These are phyloP conservation scores for Boletus pseudo-olivaceus DNA, from an alignment of 768 basidiomycete genomes.

Conservation along the genomic window DNA sequence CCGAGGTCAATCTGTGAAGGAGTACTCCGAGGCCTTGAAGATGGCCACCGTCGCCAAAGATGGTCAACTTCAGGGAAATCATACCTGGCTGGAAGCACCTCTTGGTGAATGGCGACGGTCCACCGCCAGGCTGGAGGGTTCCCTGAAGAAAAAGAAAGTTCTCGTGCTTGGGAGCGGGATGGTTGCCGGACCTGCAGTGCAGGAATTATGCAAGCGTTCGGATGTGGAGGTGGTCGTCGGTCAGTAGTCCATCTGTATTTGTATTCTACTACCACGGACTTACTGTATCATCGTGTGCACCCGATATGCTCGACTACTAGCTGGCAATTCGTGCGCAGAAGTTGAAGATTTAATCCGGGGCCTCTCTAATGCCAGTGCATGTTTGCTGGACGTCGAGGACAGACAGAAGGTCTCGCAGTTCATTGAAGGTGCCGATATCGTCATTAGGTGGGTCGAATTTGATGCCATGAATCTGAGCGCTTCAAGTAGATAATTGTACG, in stretches of 20 bases:
- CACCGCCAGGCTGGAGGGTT: not conserved
- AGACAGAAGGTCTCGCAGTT: slow-evolving; percentile 43
- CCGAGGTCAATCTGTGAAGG: slow-evolving; percentile 25
- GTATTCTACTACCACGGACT: slow-evolving; percentile 13
- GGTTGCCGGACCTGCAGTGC: slow-evolving; percentile 87
- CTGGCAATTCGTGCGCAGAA: slow-evolving; percentile 67
- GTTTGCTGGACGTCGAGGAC: slow-evolving; percentile 60
- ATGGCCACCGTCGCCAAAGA: slow-evolving; percentile 65
- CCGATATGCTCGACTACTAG: slow-evolving; percentile 36
- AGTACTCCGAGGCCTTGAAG: slow-evolving; percentile 45
- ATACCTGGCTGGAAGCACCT: slow-evolving; percentile 55
- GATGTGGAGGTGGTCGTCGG: slow-evolving; percentile 77
- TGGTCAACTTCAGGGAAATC: slow-evolving; percentile 52
- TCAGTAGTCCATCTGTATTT: slow-evolving; percentile 36
- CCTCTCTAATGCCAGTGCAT: slow-evolving; percentile 50
- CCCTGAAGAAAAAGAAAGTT: slow-evolving; percentile 54
- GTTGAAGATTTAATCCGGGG: slow-evolving; percentile 43
- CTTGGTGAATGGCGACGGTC: slow-evolving; percentile 43
- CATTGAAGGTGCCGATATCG: slow-evolving; percentile 66
- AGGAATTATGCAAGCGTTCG: slow-evolving; percentile 57
- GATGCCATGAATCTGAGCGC: not conserved
- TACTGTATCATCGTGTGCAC: slow-evolving; percentile 8
- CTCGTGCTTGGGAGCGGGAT: slow-evolving; percentile 91
- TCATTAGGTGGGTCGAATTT: slow-evolving; percentile 65
- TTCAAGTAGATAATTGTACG: not conserved